Conservation (phyloP, 1,139 yeast genomes). For the Pichia sp. region DNA sequence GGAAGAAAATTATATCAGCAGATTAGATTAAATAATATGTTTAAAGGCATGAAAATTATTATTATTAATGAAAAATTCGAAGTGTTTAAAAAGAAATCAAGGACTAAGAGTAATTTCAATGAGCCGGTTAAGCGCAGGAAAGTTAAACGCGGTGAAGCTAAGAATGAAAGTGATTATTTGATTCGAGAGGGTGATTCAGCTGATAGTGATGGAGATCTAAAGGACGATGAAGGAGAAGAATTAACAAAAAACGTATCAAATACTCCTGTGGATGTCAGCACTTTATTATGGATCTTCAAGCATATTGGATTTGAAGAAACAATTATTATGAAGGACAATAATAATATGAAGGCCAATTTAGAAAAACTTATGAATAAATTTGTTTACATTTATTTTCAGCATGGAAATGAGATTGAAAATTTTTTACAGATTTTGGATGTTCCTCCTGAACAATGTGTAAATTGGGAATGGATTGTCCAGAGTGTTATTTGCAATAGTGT, state of each 20-base stretch:
- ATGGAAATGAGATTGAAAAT: slow-evolving; percentile 1
- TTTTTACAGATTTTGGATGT: background rate
- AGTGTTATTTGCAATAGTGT: slow-evolving; percentile 39
- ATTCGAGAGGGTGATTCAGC: no score
- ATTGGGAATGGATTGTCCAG: slow-evolving; percentile 77
- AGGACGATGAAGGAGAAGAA: background rate
- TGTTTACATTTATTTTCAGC: slow-evolving; percentile 1
- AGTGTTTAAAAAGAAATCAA: background rate
- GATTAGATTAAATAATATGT: slow-evolving; percentile 35
- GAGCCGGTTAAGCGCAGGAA: no score
- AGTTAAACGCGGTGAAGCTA: background rate
- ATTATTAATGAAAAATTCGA: slow-evolving; percentile 13
- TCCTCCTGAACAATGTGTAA: slow-evolving; percentile 21
- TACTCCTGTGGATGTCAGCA: slow-evolving; percentile 1
- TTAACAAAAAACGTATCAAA: background rate
- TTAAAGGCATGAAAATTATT: slow-evolving; percentile 32
- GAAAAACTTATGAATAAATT: background rate
- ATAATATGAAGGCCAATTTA: background rate
- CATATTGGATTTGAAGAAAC: slow-evolving; percentile 6
- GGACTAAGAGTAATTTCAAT: background rate
- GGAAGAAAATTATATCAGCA: slow-evolving; percentile 32
- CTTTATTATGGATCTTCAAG: slow-evolving; percentile 12
- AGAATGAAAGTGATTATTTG: background rate
- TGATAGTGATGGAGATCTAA: background rate
- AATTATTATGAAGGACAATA: background rate